These are phyloP conservation scores for Fonsecaea monophora DNA, from an alignment of 2,329 filamentous ascomycete genomes.

Conservation along the genomic window DNA sequence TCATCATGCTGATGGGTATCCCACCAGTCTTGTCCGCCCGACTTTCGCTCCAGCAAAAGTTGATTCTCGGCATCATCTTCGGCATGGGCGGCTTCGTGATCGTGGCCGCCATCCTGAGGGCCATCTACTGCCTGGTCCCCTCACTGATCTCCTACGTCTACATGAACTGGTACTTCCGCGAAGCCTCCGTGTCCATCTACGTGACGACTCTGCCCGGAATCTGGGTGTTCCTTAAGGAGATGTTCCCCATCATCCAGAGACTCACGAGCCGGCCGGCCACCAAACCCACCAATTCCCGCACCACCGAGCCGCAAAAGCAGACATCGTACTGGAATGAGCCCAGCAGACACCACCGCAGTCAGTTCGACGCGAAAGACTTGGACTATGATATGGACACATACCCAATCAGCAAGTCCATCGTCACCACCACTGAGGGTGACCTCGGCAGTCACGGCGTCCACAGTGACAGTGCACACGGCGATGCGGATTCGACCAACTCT, in stretches of 20 bases:
- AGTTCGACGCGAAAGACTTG: slow-evolving; percentile 24
- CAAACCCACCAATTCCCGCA: slow-evolving; percentile 16
- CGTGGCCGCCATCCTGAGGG: slow-evolving; percentile 57
- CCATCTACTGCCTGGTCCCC: slow-evolving; percentile 55
- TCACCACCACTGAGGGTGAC: slow-evolving; percentile 20
- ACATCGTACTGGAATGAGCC: slow-evolving; percentile 7
- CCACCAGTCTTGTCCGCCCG: slow-evolving; percentile 51
- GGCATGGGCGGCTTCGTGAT: slow-evolving; percentile 57
- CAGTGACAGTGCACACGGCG: slow-evolving; percentile 11
- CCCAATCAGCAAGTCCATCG: slow-evolving; percentile 30
- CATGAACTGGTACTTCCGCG: slow-evolving; percentile 58
- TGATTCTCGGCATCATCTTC: slow-evolving; percentile 52
- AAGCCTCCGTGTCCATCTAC: slow-evolving; percentile 53
- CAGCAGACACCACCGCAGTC: slow-evolving; percentile 13
- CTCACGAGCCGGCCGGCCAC: slow-evolving; percentile 18
- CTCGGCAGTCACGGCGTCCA: slow-evolving; percentile 10
- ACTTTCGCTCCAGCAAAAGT: slow-evolving; percentile 52
- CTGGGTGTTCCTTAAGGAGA: slow-evolving; percentile 59
- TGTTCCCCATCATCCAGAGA: slow-evolving; percentile 48
- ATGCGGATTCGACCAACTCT: slow-evolving; percentile 27
- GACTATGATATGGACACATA: slow-evolving; percentile 31
- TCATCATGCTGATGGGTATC: slow-evolving; percentile 54
- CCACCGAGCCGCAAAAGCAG: slow-evolving; percentile 4
- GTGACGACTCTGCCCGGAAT: slow-evolving; percentile 61
- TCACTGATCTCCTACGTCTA: slow-evolving; percentile 46